phyloP scores from a whole-genome alignment of 306 rosid genomes.

The Glycine soja region DNA sequence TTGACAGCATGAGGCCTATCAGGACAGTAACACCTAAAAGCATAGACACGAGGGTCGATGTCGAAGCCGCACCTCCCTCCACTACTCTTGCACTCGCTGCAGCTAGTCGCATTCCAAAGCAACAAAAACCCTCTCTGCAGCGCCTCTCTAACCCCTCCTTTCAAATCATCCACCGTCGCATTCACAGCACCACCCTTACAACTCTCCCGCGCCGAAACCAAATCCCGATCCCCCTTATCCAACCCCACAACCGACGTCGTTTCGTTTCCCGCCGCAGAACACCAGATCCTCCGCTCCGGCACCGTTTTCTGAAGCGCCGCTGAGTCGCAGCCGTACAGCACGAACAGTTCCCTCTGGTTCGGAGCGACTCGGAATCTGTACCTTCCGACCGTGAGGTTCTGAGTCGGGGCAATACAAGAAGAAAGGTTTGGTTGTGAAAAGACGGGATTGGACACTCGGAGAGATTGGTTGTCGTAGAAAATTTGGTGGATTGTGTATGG shows the following conservation, averaged over 20 bases:
- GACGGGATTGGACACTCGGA: constrained; percentile 45
- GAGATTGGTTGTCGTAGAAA: constrained; percentile 38
- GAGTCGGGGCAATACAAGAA: neutral
- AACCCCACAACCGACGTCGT: constrained; percentile 41
- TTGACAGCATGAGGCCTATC: constrained; percentile 39
- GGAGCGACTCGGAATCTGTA: neutral
- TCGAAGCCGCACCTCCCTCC: constrained; percentile 69
- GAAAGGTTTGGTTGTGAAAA: neutral
- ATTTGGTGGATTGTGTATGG: constrained; percentile 41
- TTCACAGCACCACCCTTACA: constrained; percentile 33
- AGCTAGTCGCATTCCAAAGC: constrained; percentile 51
- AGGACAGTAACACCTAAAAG: constrained; percentile 58
- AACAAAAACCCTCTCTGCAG: constrained; percentile 55
- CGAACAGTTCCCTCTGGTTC: neutral
- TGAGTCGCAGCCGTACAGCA: constrained; percentile 44
- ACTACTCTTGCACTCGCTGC: constrained; percentile 12
- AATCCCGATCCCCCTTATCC: neutral
- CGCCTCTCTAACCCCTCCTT: constrained; percentile 14
- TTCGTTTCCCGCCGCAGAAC: neutral
- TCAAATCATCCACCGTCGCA: constrained; percentile 8
- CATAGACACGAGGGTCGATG: accelerated
- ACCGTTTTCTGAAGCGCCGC: neutral
- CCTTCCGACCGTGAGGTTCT: constrained; percentile 31
- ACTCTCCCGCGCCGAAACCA: neutral
- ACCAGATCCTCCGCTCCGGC: constrained; percentile 35